A percentile compares a stretch with the other conserved stretches of the same genome.
phyloP scores from a whole-genome alignment of 306 rosid species.

The Hippophae rhamnoides region DNA sequence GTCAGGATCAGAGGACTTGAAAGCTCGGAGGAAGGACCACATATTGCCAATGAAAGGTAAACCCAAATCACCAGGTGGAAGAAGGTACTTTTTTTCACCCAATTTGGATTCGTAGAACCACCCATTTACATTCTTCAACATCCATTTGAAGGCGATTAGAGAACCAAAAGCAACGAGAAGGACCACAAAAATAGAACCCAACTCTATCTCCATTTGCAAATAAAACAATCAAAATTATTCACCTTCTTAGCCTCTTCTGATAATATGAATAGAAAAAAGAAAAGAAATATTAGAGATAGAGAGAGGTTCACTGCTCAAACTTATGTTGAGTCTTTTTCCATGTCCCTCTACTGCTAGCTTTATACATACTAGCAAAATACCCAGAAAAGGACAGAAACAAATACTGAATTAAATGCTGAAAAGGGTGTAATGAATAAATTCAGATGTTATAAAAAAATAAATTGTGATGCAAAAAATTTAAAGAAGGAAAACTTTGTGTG shows the following conservation, averaged over 20 bases:
- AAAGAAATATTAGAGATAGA: not conserved
- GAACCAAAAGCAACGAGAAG: constrained; percentile 12
- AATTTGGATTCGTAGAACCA: constrained; percentile 53
- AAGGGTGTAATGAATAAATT: not conserved
- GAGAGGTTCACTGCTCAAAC: not conserved
- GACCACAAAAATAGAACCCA: constrained; percentile 5
- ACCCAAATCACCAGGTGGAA: constrained; percentile 90
- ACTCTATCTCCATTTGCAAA: constrained; percentile 11
- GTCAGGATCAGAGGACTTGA: constrained; percentile 74
- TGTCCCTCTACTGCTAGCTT: not conserved
- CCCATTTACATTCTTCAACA: constrained; percentile 42
- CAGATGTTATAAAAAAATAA: no score
- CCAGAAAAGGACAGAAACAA: not conserved
- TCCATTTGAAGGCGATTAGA: constrained; percentile 21
- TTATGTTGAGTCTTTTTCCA: not conserved
- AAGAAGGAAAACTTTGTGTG: no score
- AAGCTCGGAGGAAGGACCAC: constrained; percentile 89
- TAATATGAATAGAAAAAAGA: not conserved
- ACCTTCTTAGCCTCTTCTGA: not conserved
- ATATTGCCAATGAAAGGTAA: constrained; percentile 90
- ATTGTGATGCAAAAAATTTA: no score
- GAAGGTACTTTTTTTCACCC: constrained; percentile 40
- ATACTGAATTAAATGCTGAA: not conserved
- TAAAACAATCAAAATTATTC: not conserved
- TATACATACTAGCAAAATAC: not conserved